Conservation (phyloP, 179 eudicot genomes). For the Actinidia chinensis region DNA sequence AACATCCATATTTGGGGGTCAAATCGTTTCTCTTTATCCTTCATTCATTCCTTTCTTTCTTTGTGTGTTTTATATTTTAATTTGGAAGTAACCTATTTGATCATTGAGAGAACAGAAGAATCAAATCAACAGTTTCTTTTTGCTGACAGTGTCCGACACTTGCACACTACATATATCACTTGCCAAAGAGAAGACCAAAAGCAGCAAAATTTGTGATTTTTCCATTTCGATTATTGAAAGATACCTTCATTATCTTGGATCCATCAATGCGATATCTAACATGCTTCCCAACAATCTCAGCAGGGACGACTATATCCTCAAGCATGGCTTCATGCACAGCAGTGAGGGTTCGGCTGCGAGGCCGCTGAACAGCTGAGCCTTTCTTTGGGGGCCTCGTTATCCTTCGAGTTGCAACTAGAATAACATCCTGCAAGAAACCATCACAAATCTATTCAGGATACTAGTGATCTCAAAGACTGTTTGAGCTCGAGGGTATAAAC, state of each 20-base stretch:
- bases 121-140: background rate
- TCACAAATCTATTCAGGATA: background rate
- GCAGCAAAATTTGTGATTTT: background rate
- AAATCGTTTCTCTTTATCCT: background rate
- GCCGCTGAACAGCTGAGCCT: constrained; percentile 5
- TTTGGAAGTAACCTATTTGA: background rate
- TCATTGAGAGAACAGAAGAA: background rate
- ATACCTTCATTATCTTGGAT: constrained; percentile 46
- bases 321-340: constrained; percentile 7
- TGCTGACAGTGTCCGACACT: background rate
- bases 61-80: background rate
- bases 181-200: background rate
- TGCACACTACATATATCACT: background rate
- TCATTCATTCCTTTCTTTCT: background rate
- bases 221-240: background rate
- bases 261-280: constrained; percentile 2
- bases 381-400: constrained; percentile 26
- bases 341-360: constrained; percentile 5
- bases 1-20: background rate
- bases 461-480: background rate
- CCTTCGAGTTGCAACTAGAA: constrained; percentile 44
- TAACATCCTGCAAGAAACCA: constrained; percentile 36
- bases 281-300: constrained; percentile 10
- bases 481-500: background rate
- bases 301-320: constrained; percentile 8